phyloP scores from a whole-genome alignment of 768 basidiomycete genomes.

The Steccherinum ochraceum region DNA sequence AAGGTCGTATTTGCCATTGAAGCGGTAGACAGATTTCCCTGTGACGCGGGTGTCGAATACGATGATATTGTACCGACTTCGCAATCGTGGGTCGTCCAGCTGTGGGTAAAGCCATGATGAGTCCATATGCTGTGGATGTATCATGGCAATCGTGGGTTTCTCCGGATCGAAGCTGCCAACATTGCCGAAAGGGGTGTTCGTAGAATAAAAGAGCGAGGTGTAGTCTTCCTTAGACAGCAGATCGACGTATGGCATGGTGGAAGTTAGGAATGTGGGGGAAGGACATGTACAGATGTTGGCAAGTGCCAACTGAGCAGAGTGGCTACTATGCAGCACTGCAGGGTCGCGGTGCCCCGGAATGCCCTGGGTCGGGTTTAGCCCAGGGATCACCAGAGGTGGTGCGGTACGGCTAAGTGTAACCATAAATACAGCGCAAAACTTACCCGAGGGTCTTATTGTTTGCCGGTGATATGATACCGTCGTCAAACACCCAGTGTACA shows the following conservation, averaged over 20 bases:
- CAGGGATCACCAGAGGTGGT: too few species aligned
- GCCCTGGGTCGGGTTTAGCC: not conserved
- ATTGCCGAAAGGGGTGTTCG: slow-evolving; percentile 52
- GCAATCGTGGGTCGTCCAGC: slow-evolving; percentile 59
- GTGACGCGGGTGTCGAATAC: slow-evolving; percentile 67
- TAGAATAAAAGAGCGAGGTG: slow-evolving; percentile 68
- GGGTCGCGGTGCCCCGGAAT: not conserved
- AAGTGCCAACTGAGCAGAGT: not conserved
- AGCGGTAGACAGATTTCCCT: slow-evolving; percentile 51
- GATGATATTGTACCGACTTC: slow-evolving; percentile 57
- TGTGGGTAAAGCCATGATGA: slow-evolving; percentile 63
- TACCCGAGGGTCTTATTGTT: too few species aligned
- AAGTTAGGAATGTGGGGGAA: not conserved
- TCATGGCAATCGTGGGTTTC: slow-evolving; percentile 60
- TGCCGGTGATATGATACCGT: too few species aligned
- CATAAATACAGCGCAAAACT: too few species aligned
- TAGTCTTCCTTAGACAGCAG: slow-evolving; percentile 57
- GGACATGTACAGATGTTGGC: not conserved
- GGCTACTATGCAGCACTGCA: too few species aligned
- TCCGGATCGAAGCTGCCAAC: slow-evolving; percentile 61
- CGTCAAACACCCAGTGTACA: too few species aligned
- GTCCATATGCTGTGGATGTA: slow-evolving; percentile 66
- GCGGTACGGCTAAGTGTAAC: too few species aligned
- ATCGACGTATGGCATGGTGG: slow-evolving; percentile 63
- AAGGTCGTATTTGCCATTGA: slow-evolving; percentile 54